phyloP scores from a whole-genome alignment of 768 basidiomycete genomes.

The Gautieria morchelliformis region DNA sequence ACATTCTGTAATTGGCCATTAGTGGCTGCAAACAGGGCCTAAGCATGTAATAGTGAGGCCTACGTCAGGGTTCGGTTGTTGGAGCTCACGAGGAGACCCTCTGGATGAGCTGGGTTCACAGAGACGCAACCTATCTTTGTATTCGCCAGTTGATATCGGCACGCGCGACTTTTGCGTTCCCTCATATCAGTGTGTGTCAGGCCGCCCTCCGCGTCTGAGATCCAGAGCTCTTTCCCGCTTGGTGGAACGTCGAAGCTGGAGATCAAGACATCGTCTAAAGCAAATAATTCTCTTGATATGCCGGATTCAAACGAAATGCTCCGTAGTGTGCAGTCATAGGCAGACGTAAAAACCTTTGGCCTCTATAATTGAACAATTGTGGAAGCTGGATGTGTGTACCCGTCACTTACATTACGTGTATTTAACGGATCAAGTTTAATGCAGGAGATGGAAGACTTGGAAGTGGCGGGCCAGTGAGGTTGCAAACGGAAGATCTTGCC shows the following conservation, averaged over 20 bases:
- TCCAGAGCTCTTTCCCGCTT: conserved; percentile 73
- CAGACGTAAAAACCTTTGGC: conserved; percentile 62
- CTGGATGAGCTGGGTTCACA: conserved; percentile 59
- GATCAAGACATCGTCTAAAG: conserved; percentile 51
- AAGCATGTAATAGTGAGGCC: conserved; percentile 12
- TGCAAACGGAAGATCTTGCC: conserved; percentile 78
- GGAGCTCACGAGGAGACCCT: conserved; percentile 65
- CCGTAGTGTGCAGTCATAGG: conserved; percentile 76
- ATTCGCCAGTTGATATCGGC: conserved; percentile 49
- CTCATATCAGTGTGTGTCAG: conserved; percentile 71
- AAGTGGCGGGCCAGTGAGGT: conserved; percentile 73
- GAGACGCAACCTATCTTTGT: conserved; percentile 75
- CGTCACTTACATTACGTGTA: conserved; percentile 52
- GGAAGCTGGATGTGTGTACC: neutral
- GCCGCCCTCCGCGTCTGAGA: conserved; percentile 65
- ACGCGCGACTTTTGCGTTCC: conserved; percentile 40
- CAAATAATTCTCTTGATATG: conserved; percentile 58
- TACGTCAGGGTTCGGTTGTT: conserved; percentile 68
- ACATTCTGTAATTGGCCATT: conserved; percentile 40
- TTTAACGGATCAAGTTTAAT: conserved; percentile 72
- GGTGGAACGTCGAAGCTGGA: conserved; percentile 63
- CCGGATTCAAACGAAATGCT: conserved; percentile 64
- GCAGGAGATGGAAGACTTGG: conserved; percentile 70
- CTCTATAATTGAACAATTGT: neutral
- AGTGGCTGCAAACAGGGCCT: neutral